These are phyloP conservation scores for Alternaria postmessia DNA, from an alignment of 2,329 filamentous ascomycete species.

Conservation along the genomic window DNA sequence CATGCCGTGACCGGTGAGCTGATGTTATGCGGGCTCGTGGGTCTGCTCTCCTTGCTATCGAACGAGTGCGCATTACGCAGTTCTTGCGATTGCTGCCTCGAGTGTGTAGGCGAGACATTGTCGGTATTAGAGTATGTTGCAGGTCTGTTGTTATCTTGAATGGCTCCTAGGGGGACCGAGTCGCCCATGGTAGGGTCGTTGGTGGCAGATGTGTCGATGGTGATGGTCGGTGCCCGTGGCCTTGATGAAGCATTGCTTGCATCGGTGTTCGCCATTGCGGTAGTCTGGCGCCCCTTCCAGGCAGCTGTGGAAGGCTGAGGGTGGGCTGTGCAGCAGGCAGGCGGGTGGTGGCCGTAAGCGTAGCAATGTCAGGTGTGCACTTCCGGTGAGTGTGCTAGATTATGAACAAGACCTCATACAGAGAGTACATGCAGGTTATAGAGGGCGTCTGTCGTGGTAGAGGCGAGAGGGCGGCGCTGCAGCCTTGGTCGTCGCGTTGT, in stretches of 20 bases:
- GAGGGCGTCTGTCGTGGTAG: conserved; percentile 12
- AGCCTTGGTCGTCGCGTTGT: background rate
- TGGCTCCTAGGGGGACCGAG: conserved; percentile 45
- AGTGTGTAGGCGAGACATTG: conserved; percentile 37
- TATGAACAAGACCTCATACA: conserved; percentile 36
- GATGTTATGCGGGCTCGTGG: conserved; percentile 72
- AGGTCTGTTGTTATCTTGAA: conserved; percentile 40
- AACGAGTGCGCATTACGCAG: conserved; percentile 66
- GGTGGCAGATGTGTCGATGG: conserved; percentile 60
- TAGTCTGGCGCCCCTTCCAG: conserved; percentile 26
- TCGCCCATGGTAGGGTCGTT: conserved; percentile 46
- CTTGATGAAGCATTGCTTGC: conserved; percentile 44
- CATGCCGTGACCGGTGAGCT: conserved; percentile 67
- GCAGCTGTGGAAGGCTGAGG: conserved; percentile 13
- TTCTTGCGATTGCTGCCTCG: conserved; percentile 53
- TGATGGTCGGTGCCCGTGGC: conserved; percentile 60
- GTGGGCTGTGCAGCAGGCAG: conserved; percentile 14
- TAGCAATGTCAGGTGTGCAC: conserved; percentile 40
- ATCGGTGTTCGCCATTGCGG: conserved; percentile 41
- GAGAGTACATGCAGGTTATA: conserved; percentile 19
- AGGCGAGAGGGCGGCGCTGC: conserved; percentile 4
- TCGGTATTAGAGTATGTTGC: conserved; percentile 33
- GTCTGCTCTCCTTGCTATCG: conserved; percentile 70
- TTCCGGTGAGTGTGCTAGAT: conserved; percentile 35
- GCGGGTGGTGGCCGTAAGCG: conserved; percentile 35